Conservation (phyloP, 2,329 filamentous ascomycete species). For the Epichloe uncinata region DNA sequence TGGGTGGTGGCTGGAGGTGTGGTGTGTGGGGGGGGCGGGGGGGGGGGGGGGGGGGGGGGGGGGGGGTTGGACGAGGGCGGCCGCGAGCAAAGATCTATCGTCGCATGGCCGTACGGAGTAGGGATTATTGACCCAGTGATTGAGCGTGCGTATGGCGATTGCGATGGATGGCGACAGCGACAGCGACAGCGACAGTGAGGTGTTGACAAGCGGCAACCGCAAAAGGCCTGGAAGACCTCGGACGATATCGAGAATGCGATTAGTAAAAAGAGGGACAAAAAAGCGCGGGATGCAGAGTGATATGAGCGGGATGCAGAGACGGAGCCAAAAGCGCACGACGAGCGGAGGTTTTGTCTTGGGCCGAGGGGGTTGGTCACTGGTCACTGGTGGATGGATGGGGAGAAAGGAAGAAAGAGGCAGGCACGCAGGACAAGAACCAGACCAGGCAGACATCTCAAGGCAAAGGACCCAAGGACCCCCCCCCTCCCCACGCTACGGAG, state of each 20-base stretch:
- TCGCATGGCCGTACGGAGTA: constrained; percentile 5
- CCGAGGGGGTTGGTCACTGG: background rate
- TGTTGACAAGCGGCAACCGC: background rate
- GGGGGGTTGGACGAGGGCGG: background rate
- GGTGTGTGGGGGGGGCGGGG: no score
- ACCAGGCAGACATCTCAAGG: no score
- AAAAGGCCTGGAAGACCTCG: background rate
- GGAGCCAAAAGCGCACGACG: no score
- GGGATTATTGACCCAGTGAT: background rate
- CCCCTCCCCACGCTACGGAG: no score
- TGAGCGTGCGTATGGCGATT: background rate
- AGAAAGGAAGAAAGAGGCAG: background rate
- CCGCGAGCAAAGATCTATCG: constrained; percentile 7
- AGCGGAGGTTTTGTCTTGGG: constrained; percentile 2
- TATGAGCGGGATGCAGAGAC: constrained; percentile 1
- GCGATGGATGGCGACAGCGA: background rate
- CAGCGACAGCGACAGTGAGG: background rate
- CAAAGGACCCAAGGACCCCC: no score
- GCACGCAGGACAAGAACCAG: no score
- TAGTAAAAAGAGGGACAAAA: background rate
- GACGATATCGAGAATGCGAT: background rate
- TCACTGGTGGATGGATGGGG: background rate
- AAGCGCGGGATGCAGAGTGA: background rate
- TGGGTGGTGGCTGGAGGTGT: no score
- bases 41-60: no score